Evolutionary conservation across 2,329 filamentous ascomycete genomes (phyloP).

Genomic region (Cordyceps cicadae): DNA sequence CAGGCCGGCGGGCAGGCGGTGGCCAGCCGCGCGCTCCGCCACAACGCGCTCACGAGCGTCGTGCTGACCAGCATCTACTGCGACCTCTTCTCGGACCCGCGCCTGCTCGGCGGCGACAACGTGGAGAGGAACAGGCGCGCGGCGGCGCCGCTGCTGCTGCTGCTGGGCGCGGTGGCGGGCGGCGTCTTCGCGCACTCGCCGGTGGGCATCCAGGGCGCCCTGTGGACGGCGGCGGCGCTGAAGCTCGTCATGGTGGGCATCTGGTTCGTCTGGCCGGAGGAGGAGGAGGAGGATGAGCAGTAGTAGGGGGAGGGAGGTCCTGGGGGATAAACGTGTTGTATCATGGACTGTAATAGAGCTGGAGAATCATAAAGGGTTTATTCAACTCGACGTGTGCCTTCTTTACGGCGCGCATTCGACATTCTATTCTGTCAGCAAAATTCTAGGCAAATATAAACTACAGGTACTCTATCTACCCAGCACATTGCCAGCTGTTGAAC

Average conservation of each 20-base stretch:
- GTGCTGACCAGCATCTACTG: slow-evolving; percentile 77
- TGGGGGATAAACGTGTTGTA: background rate
- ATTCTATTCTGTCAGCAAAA: no score
- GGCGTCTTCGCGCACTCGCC: slow-evolving; percentile 40
- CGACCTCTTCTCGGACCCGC: slow-evolving; percentile 62
- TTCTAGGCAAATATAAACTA: no score
- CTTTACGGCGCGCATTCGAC: no score
- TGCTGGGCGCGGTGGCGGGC: slow-evolving; percentile 42
- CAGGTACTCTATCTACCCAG: no score
- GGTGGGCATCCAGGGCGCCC: slow-evolving; percentile 41
- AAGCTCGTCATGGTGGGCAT: slow-evolving; percentile 48
- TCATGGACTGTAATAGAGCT: background rate
- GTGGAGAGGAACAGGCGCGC: slow-evolving; percentile 42
- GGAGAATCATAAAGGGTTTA: no score
- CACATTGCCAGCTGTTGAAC: no score
- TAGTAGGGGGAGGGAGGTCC: background rate
- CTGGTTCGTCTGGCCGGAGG: slow-evolving; percentile 54
- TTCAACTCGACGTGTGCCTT: no score
- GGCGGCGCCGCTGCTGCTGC: slow-evolving; percentile 39
- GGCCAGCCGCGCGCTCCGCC: slow-evolving; percentile 60
- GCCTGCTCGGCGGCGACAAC: slow-evolving; percentile 37
- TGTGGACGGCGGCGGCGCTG: slow-evolving; percentile 52
- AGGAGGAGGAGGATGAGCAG: slow-evolving; percentile 26
- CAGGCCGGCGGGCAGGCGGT: slow-evolving; percentile 73
- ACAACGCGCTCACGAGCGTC: slow-evolving; percentile 65